These are phyloP conservation scores for Rhodotorula graminis DNA, from an alignment of 768 basidiomycete genomes.

Conservation along the genomic window DNA sequence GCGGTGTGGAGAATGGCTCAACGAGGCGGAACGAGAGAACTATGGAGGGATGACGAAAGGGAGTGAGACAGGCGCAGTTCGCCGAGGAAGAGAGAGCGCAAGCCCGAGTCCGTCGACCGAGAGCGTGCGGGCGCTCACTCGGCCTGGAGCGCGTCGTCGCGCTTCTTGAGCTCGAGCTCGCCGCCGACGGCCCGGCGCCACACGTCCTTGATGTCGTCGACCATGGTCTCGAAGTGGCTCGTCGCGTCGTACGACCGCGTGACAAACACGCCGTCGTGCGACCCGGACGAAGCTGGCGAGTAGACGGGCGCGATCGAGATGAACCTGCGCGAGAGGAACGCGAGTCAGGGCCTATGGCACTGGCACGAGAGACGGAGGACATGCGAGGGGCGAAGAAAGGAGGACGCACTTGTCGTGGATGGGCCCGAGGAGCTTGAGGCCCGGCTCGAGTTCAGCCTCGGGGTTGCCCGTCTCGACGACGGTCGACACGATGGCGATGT, in stretches of 20 bases:
- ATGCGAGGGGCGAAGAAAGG: background rate
- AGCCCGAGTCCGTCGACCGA: background rate
- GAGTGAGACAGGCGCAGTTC: no score
- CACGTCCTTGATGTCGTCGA: constrained; percentile 93
- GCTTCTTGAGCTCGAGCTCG: constrained; percentile 80
- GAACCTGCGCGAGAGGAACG: constrained; percentile 58
- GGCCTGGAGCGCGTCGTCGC: constrained; percentile 51
- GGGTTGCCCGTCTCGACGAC: constrained; percentile 92
- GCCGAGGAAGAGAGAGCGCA: no score
- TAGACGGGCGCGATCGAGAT: constrained; percentile 81
- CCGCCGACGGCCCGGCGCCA: constrained; percentile 80
- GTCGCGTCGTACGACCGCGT: constrained; percentile 98
- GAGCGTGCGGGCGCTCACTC: no score
- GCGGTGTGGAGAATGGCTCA: no score
- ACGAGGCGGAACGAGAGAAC: no score
- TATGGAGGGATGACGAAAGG: no score
- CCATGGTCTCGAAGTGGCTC: constrained; percentile 91
- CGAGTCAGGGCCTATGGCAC: no score
- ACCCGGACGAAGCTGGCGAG: constrained; percentile 76
- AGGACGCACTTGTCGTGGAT: constrained; percentile 77
- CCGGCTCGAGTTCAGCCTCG: constrained; percentile 86
- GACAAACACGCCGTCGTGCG: constrained; percentile 86
- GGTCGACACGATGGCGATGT: constrained; percentile 95
- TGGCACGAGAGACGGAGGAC: background rate
- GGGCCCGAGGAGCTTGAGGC: constrained; percentile 80